Evolutionary conservation across 805 yeast genomes (phyloP).

Genomic region (Scheffersomyces spartinae): DNA sequence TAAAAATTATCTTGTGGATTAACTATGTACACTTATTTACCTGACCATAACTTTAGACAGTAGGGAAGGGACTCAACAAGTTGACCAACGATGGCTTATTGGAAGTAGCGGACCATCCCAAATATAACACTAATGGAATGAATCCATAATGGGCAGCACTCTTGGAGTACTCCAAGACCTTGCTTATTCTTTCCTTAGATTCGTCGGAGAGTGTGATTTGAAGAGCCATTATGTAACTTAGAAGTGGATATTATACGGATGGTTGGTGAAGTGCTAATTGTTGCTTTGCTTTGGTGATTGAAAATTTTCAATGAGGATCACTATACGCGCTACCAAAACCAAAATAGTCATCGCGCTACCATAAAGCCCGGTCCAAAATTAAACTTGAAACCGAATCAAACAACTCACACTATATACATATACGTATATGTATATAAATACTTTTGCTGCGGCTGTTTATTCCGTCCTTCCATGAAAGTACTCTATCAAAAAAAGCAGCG

Average conservation of each 20-base stretch:
- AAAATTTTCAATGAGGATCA: too few relatives aligned
- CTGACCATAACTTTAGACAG: constrained; percentile 34
- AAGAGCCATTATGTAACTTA: too few relatives aligned
- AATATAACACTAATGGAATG: constrained; percentile 88
- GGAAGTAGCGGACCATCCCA: constrained; percentile 61
- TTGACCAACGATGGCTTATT: constrained; percentile 75
- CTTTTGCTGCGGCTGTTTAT: too few relatives aligned
- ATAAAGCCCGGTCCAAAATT: too few relatives aligned
- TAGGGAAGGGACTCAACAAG: constrained; percentile 71
- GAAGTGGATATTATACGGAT: too few relatives aligned
- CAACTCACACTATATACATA: too few relatives aligned
- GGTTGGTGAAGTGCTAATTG: too few relatives aligned
- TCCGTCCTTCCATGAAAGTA: constrained; percentile 30
- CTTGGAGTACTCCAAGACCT: constrained; percentile 71
- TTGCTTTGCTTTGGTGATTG: too few relatives aligned
- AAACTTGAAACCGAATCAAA: too few relatives aligned
- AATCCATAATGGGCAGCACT: constrained; percentile 92
- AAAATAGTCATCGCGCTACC: too few relatives aligned
- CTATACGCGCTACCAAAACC: too few relatives aligned
- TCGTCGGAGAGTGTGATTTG: constrained; percentile 33
- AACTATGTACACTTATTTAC: constrained; percentile 3
- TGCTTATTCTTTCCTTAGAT: constrained; percentile 75
- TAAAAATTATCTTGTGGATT: background rate
- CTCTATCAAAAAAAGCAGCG: constrained; percentile 22
- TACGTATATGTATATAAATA: too few relatives aligned